Evolutionary conservation across 1,284 basidiomycete species (phyloP).

Genomic region (Heterobasidion occidentale): DNA sequence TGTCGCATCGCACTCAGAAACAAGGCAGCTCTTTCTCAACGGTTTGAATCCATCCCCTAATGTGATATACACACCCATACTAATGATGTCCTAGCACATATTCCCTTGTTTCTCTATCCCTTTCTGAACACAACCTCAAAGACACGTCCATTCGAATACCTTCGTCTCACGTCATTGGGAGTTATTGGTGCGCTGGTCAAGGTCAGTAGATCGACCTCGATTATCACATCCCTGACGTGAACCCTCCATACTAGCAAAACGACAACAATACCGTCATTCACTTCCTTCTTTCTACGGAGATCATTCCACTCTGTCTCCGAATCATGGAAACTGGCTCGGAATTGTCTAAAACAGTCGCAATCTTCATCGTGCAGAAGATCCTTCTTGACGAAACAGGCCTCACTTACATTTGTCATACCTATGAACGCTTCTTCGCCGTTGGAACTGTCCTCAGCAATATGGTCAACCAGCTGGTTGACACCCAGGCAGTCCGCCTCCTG

Average conservation of each 20-base stretch:
- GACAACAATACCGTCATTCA: constrained; percentile 99
- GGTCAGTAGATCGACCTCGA: constrained; percentile 28
- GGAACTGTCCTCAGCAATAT: constrained; percentile 98
- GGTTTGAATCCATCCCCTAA: constrained; percentile 37
- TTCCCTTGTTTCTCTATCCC: constrained; percentile 97
- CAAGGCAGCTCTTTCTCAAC: constrained; percentile 86
- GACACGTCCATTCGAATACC: constrained; percentile 98
- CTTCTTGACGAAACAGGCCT: constrained; percentile 96
- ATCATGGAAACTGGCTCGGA: constrained; percentile 99
- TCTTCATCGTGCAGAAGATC: constrained; percentile 99
- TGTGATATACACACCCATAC: background rate
- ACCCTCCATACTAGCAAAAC: constrained; percentile 65
- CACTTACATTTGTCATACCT: constrained; percentile 99
- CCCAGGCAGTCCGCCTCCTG: constrained; percentile 90
- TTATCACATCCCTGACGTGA: background rate
- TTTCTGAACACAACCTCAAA: constrained; percentile 99
- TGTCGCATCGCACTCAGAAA: constrained; percentile 93
- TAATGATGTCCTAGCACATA: constrained; percentile 66
- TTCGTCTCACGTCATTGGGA: constrained; percentile 94
- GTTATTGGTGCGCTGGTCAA: constrained; percentile 99
- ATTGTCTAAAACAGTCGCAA: constrained; percentile 98
- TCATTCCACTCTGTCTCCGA: constrained; percentile 96
- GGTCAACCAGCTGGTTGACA: constrained; percentile 96
- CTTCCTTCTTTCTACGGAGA: constrained; percentile 98
- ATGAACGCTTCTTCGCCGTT: constrained; percentile 98